Conservation (phyloP, 176 grass and related monocot species). For the Cocos nucifera region DNA sequence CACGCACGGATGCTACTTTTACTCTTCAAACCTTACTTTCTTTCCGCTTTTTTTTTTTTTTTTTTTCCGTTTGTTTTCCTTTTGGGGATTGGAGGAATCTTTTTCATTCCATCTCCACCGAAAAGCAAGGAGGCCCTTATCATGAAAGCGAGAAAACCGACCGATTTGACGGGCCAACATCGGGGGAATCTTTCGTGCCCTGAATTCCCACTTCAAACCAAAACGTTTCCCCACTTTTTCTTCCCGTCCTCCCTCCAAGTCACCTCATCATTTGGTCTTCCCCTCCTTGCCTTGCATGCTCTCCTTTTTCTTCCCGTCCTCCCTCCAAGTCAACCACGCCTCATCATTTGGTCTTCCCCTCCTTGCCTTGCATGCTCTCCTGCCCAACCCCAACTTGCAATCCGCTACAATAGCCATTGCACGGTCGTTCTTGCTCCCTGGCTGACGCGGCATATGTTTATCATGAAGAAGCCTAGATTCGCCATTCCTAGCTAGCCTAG, state of each 20-base stretch:
- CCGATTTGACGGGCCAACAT: slow-evolving; percentile 5
- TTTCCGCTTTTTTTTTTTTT: neutral
- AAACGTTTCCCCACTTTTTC: neutral
- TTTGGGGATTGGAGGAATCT: slow-evolving; percentile 16
- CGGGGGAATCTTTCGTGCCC: too few species aligned
- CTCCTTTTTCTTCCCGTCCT: neutral
- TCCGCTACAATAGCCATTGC: too few species aligned
- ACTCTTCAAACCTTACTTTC: neutral
- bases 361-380: neutral
- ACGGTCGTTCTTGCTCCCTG: too few species aligned
- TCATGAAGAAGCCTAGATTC: too few species aligned
- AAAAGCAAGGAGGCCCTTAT: slow-evolving; percentile 14
- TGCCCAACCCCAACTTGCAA: neutral
- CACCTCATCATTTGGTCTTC: slow-evolving; percentile 16
- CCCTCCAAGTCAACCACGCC: neutral
- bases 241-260: neutral
- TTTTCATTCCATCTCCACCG: slow-evolving; percentile 13
- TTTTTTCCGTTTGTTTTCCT: neutral
- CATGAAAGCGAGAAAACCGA: slow-evolving; percentile 5
- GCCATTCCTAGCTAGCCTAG: too few species aligned
- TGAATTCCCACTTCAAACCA: too few species aligned
- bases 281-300: neutral
- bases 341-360: slow-evolving; percentile 18
- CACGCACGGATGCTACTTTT: too few species aligned
- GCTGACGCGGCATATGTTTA: too few species aligned